phyloP scores from a whole-genome alignment of 73 alveolate genomes.

The Paramecium primaurelia region DNA sequence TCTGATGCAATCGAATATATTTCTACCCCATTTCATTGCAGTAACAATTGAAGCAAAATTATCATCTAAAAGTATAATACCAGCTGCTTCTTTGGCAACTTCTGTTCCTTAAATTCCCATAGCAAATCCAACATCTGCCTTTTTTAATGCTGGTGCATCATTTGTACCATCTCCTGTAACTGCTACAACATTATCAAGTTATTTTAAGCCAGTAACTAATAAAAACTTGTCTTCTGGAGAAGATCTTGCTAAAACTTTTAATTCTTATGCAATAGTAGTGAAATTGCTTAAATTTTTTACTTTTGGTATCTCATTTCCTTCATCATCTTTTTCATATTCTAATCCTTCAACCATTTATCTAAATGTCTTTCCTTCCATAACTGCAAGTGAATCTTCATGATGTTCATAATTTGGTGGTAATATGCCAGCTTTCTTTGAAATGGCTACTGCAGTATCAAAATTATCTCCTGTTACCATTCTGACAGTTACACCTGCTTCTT shows the following conservation, averaged over 20 bases:
- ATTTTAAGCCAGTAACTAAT: constrained; percentile 87
- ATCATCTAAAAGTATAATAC: constrained; percentile 87
- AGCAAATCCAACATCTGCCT: constrained; percentile 98
- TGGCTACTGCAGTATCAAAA: constrained; percentile 90
- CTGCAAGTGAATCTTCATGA: constrained; percentile 72
- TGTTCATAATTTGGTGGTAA: constrained; percentile 71
- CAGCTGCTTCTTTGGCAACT: constrained; percentile 97
- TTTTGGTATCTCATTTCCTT: constrained; percentile 68
- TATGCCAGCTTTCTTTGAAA: constrained; percentile 87
- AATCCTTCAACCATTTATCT: constrained; percentile 75
- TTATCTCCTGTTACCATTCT: constrained; percentile 97
- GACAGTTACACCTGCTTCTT: constrained; percentile 86
- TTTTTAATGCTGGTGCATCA: constrained; percentile 96
- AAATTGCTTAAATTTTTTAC: constrained; percentile 72
- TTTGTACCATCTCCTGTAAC: constrained; percentile 99
- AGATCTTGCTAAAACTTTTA: constrained; percentile 93
- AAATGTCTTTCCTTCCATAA: constrained; percentile 84
- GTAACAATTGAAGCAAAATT: constrained; percentile 83
- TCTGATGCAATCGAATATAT: constrained; percentile 87
- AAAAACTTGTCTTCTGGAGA: constrained; percentile 92
- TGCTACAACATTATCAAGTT: constrained; percentile 87
- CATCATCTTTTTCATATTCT: constrained; percentile 65
- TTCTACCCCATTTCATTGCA: constrained; percentile 92
- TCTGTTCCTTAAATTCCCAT: constrained; percentile 98
- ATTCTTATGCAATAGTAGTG: constrained; percentile 78